Evolutionary conservation across 345 rosid species (phyloP).

Genomic region (Diplotaxis tenuifolia): DNA sequence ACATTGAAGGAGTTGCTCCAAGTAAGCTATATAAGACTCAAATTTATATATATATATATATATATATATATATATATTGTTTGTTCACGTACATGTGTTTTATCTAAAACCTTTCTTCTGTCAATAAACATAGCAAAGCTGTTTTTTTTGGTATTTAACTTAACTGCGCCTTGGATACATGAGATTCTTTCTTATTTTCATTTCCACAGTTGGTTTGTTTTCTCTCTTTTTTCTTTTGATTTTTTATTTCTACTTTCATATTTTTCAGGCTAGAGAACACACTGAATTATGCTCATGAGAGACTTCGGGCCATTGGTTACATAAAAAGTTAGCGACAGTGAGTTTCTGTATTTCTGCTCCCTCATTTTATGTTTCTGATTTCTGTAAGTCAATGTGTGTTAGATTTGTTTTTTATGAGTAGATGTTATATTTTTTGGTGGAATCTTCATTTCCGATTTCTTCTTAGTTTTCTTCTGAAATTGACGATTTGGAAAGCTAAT

Average conservation of each 20-base stretch:
- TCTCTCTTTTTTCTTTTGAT: neutral
- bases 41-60: too few species aligned
- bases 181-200: slow-evolving; percentile 7
- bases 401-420: slow-evolving; percentile 1
- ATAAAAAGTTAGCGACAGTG: slow-evolving; percentile 86
- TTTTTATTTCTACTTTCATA: neutral
- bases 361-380: neutral
- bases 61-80: too few species aligned
- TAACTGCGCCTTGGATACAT: neutral
- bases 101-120: neutral
- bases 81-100: slow-evolving; percentile 66
- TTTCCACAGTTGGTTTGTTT: neutral
- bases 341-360: slow-evolving; percentile 27
- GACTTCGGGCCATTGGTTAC: slow-evolving; percentile 91
- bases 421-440: slow-evolving; percentile 6
- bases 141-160: slow-evolving; percentile 4
- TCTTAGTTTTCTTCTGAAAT: neutral
- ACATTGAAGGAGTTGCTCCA: too few species aligned
- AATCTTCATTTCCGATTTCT: neutral
- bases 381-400: neutral
- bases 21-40: too few species aligned
- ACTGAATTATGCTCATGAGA: slow-evolving; percentile 81
- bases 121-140: slow-evolving; percentile 19
- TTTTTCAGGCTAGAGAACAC: slow-evolving; percentile 64
- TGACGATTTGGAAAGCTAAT: slow-evolving; percentile 9